Conservation (phyloP, 169 alveolate species). For the Perkinsus chesapeaki region DNA sequence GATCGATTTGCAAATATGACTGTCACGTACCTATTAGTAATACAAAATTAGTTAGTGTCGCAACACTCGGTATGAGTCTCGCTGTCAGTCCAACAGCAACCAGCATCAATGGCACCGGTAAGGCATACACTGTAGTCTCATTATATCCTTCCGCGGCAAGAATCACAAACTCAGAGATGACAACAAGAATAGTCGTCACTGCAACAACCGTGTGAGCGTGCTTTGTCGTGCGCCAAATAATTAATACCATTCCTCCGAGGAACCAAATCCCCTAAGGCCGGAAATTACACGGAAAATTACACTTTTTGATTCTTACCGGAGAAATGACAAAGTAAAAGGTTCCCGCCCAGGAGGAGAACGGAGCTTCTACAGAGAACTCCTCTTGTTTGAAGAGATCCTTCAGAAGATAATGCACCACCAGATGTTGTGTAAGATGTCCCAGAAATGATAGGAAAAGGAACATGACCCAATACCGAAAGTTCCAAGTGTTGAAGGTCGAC, state of each 20-base stretch:
- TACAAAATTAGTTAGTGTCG: neutral
- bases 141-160: neutral
- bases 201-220: neutral
- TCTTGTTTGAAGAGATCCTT: neutral
- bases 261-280: neutral
- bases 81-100: neutral
- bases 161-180: neutral
- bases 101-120: neutral
- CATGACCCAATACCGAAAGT: neutral
- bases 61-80: neutral
- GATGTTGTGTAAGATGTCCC: neutral
- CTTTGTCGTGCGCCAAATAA: neutral
- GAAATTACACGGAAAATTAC: neutral
- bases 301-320: neutral
- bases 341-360: neutral
- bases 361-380: neutral
- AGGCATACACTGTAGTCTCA: neutral
- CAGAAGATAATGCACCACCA: neutral
- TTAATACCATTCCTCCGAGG: neutral
- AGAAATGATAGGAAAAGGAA: neutral
- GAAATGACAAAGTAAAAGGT: neutral
- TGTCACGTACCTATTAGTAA: neutral
- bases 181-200: neutral
- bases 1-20: too few relatives aligned
- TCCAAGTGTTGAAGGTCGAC: neutral